Conservation (phyloP, 345 rosid species). For the Corchorus olitorius region DNA sequence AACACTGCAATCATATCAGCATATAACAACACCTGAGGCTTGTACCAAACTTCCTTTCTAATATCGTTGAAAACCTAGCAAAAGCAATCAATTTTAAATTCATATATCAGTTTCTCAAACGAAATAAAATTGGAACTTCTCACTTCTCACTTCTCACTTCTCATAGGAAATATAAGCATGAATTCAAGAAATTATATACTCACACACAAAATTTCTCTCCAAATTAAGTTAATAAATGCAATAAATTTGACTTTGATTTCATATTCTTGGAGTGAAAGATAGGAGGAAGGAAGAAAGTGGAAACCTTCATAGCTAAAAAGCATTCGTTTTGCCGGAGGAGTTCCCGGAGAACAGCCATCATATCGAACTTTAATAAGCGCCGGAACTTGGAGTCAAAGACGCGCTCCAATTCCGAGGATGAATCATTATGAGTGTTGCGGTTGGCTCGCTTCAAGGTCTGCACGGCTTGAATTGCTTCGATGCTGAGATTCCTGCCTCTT, state of each 20-base stretch:
- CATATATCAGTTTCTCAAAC: slow-evolving; percentile 1
- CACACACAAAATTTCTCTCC: neutral
- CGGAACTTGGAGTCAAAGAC: slow-evolving; percentile 50
- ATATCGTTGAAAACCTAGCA: slow-evolving; percentile 71
- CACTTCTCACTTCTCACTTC: too few relatives aligned
- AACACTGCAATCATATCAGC: slow-evolving; percentile 57
- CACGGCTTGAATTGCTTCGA: slow-evolving; percentile 77
- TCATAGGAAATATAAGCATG: too few relatives aligned
- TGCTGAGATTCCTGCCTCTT: slow-evolving; percentile 81
- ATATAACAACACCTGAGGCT: slow-evolving; percentile 58
- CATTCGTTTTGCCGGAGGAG: slow-evolving; percentile 77
- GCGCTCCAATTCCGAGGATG: slow-evolving; percentile 31
- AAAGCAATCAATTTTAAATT: neutral
- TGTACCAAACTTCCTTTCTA: slow-evolving; percentile 73
- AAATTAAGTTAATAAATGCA: neutral
- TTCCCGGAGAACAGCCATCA: slow-evolving; percentile 81
- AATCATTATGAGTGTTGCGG: slow-evolving; percentile 13
- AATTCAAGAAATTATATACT: neutral
- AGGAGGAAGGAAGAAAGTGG: neutral
- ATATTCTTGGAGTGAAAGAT: neutral
- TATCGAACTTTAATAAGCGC: slow-evolving; percentile 76
- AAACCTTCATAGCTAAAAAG: slow-evolving; percentile 61
- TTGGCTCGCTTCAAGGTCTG: slow-evolving; percentile 75
- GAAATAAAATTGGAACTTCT: neutral
- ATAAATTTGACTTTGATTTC: neutral